Evolutionary conservation across 2,329 filamentous ascomycete genomes (phyloP), one percentile per base, ranked within the genome.

Genomic region (Penicillium sp.): DNA sequence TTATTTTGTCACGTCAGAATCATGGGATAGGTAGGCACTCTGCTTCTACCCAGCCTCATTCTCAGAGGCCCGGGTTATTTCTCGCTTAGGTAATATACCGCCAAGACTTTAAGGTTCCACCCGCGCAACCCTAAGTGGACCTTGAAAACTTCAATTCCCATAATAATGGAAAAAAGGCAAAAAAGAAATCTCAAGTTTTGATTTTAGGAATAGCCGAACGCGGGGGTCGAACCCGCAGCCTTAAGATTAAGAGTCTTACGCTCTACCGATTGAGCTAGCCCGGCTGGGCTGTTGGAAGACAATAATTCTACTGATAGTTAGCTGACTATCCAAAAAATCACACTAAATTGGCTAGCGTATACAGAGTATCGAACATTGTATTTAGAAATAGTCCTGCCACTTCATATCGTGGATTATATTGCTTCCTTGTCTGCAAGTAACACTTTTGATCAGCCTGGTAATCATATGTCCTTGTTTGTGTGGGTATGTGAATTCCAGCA

Each of bases 221-320:
- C 69, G 72, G 72, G 72, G 72, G 67, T 75, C 68, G 72, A 74
- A 74, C 72, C 71, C 72, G 70, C 72, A 74, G 65, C 72, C 72
- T 74, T 75, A 72, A 72, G 72, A 72, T 73, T 77, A 79, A 78
- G 74, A 78, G 74, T 74, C 76, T 76, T 76, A 78, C 71, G 73
- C 72, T 74, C 72, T 78, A 74, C 69, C 76, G 75, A 78, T 78
- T 78, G 76, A 78, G 76, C 76, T 77, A 78, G 72, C 74, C 74
- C 69, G 70, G 75, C 75, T 55, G 47, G 40, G 37, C 50, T 54
- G 53, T 55, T 55, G 34, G 5, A 51, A 4, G 13, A 16, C 1
- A 13, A 10, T 1, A 1, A 1, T 11, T 46, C 9, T 5, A 5
- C 9, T 40, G 20, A 16, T 40, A 40, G 20, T 35, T n/a, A 37